Base-by-base conservation (phyloP, 805 yeast genomes). In the Metschnikowia hibisci region DNA sequence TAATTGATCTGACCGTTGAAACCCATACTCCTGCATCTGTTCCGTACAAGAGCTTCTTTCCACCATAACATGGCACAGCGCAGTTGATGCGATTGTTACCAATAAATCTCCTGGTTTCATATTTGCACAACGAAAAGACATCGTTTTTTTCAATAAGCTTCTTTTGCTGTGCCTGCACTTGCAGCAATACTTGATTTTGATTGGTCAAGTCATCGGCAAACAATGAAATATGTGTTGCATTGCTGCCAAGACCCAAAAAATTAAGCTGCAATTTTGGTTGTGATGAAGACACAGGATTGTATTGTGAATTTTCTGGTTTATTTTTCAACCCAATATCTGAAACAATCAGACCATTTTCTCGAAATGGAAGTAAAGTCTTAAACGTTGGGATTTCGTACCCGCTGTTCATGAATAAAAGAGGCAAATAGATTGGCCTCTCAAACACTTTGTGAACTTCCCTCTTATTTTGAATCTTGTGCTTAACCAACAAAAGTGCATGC, bases 11-110 rank as follows among this genome's bases (percentile, higher is more conserved):
- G n/a, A 74, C 77, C 56, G 88, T 88, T 34, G 93, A 80, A 35
- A 88, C 78, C 72, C 84, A 93, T 3, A 93, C 81, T 4, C 99
- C 98, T 0, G 84, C 76, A 58, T 88, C 96, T 0, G 98, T 89
- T 33, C 98, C 98, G 57, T 87, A 90, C 28, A 93, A 62, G 51
- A 90, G 67, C 59, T 90, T 87, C 51, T 95, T 78, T 15, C 98
- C 98, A 41, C 96, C 96, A 58, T 93, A 96, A 62, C 87, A 84
- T 27, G 96, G 95, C 31, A 86, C 89, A 23, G 89, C 91, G 69
- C 97, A 89, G 58, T 87, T 89, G 54, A 91, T 86, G 47, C 84
- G 78, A 58, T 90, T 71, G 73, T 74, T 71, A 38, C 81, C 79
- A 51, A 81, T 88, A 63, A 90, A 90, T 56, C 80, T 80, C 47